Evolutionary conservation across 257 asterid species (phyloP).

Genomic region (Plectranthus barbatus): DNA sequence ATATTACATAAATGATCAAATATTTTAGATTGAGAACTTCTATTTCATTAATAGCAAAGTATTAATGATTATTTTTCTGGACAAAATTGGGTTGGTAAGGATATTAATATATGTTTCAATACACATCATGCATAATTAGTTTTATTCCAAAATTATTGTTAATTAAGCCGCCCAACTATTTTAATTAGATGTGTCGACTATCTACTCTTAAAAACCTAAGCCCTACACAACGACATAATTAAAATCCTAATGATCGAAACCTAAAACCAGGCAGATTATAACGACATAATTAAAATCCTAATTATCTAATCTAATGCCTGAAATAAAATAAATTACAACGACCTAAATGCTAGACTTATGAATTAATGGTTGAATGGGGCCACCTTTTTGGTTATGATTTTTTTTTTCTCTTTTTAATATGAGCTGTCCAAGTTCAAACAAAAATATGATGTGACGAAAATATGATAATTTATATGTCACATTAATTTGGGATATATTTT

Average conservation of each 20-base stretch:
- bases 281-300: neutral
- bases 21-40: too few species aligned
- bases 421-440: constrained; percentile 20
- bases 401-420: neutral
- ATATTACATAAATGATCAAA: too few species aligned
- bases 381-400: neutral
- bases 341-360: neutral
- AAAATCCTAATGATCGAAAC: neutral
- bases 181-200: neutral
- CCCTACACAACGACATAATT: neutral
- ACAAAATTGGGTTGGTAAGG: too few species aligned
- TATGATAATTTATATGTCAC: neutral
- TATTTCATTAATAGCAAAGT: too few species aligned
- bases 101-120: neutral
- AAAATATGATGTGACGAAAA: neutral
- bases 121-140: neutral
- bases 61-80: too few species aligned
- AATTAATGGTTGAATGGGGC: neutral
- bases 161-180: neutral
- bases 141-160: neutral
- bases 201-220: neutral
- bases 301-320: neutral
- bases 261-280: too few species aligned
- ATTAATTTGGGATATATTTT: neutral
- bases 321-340: neutral